Base-by-base conservation (phyloP, 164 flowering plant genomes). In the Chimonanthus praecox region DNA sequence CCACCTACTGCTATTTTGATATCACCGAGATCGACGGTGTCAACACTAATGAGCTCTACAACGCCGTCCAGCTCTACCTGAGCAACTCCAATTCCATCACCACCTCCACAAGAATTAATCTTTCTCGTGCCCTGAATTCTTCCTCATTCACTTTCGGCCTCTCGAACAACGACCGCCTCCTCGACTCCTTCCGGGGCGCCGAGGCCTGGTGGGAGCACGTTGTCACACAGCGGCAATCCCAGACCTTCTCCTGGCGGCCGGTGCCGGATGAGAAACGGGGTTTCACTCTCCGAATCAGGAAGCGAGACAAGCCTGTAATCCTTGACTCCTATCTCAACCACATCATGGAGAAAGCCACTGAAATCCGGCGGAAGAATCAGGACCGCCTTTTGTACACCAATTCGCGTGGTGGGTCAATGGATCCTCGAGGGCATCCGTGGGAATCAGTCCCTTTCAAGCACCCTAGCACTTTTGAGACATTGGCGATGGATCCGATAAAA, bases 11-110 rank as follows among this genome's bases (percentile, higher is more conserved):
- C 83, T 90, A 90, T 88, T 90, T 85, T 79, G 98, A 94, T 84
- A 89, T 94, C 77, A 89, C 94, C 1, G 97, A 94, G 72, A 87
- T 90, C 73, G 97, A 94, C 76, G 97, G 98, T 58, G 96, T 90
- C 69, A 90, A 89, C 90, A 90, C 94, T 72, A 93, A 93, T 82
- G 98, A 90, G 73, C 92, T 93, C 75, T 91, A 91, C 91, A 87
- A 84, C 83, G 89, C 97, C 44, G 94, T 86, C 74, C 92, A 87
- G 73, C 89, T 90, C 78, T 92, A 92, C 76, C 88, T 92, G 7
- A 82, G 85, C 85, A 73, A 76, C 81, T 81, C 88, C 64, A 85
- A 86, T 44, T 83, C 90, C 69, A 77, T 78, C 79, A 71, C 67
- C 44, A 16, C 86, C 72, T 84, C 82, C 7, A 82, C 71, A 74